Base-by-base conservation (phyloP, 176 grass and related monocot genomes). In the Musa troglodytarum region DNA sequence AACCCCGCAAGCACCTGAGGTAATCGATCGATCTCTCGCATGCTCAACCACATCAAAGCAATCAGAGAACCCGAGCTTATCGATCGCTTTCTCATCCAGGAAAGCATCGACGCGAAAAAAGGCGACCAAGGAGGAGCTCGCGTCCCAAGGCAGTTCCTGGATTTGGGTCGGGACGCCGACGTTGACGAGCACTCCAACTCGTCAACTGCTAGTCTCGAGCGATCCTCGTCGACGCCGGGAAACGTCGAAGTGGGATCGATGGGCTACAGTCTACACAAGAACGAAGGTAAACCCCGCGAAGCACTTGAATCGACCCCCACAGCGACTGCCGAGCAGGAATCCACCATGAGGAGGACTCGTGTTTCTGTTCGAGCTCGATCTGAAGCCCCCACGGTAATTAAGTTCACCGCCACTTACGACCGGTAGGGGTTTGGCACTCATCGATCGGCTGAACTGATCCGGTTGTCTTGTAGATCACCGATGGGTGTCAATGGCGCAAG, bases 401-500 rank as follows among this genome's bases (percentile, higher is more conserved):
- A 74, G 85, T n/a, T 54, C 15, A 4, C 34, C 34, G 3, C 34
- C 4, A 5, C 34, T 43, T 4, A 6, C 34, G 34, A 43, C 34
- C 0, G 0, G 34, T 43, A 43, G 3, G 34, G 34, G 34, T 43
- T 43, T 43, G 34, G 34, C 34, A 5, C 34, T 43, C 34, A 5
- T 43, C 34, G 4, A 6, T 43, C 34, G 3, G 34, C 4, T 43
- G 4, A 34, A 51, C 10, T 70, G 14, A 9, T 50, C 34, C 4
- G 34, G 11, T 43, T 43, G 34, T 43, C 34, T 50, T 74, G 49
- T 52, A 98, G 94, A 98, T 98, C 74, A 81, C 86, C 21, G 94
- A 98, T 69, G 94, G 94, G 12, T 98, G 94, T 72, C 94, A 98
- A 79, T 98, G 94, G 94, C 86, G 94, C 84, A 98, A 98, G 81